Evolutionary conservation across 306 rosid genomes (phyloP).

Genomic region (Rosa persica): DNA sequence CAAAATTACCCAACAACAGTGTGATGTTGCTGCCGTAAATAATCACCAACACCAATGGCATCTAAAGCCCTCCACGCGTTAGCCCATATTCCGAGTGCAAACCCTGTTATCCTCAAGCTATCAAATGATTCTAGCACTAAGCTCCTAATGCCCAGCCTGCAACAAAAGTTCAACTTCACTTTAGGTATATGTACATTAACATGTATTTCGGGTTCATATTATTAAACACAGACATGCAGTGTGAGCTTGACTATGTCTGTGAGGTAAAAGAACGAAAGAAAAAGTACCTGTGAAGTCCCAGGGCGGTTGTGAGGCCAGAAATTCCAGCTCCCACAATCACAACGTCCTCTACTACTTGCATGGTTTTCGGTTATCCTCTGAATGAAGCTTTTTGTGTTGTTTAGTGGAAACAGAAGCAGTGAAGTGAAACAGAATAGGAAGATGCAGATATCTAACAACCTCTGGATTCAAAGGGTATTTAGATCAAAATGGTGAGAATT

Average conservation of each 20-base stretch:
- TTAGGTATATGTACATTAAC: background rate
- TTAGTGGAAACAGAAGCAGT: background rate
- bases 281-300: slow-evolving; percentile 57
- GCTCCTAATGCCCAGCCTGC: slow-evolving; percentile 60
- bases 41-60: slow-evolving; percentile 52
- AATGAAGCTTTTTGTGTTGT: background rate
- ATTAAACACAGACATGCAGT: background rate
- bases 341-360: slow-evolving; percentile 35
- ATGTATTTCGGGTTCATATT: background rate
- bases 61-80: slow-evolving; percentile 88
- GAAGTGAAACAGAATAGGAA: background rate
- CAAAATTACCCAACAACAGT: slow-evolving; percentile 44
- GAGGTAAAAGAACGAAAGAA: background rate
- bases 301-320: slow-evolving; percentile 65
- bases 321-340: slow-evolving; percentile 90
- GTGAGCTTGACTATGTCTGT: background rate
- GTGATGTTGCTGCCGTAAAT: slow-evolving; percentile 51
- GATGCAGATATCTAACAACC: background rate
- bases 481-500: background rate
- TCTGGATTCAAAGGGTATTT: background rate
- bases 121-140: slow-evolving; percentile 66
- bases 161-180: background rate
- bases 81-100: slow-evolving; percentile 54
- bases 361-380: background rate
- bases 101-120: slow-evolving; percentile 57